Conservation (phyloP, 2,329 filamentous ascomycete genomes). For the Venturia nashicola region DNA sequence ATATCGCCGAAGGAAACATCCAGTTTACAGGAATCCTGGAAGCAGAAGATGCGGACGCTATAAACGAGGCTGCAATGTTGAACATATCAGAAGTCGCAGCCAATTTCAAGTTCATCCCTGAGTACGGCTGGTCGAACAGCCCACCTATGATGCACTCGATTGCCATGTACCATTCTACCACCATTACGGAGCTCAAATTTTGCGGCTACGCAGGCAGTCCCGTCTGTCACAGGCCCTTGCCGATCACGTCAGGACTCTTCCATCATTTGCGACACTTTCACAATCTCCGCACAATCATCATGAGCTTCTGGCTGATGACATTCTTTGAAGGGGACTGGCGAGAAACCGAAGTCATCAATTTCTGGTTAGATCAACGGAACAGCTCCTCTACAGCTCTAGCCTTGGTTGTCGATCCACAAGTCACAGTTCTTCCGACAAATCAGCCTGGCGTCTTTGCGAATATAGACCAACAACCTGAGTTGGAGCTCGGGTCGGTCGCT, state of each 20-base stretch:
- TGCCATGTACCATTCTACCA: slow-evolving; percentile 27
- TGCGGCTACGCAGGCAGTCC: slow-evolving; percentile 34
- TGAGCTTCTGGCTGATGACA: slow-evolving; percentile 30
- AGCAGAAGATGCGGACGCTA: slow-evolving; percentile 19
- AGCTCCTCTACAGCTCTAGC: slow-evolving; percentile 26
- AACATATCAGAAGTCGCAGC: slow-evolving; percentile 14
- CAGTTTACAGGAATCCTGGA: slow-evolving; percentile 17
- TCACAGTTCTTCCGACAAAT: neutral
- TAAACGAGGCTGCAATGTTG: slow-evolving; percentile 16
- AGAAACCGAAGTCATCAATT: slow-evolving; percentile 14
- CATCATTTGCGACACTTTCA: slow-evolving; percentile 29
- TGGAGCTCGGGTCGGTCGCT: neutral
- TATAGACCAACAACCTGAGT: neutral
- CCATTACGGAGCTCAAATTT: slow-evolving; percentile 33
- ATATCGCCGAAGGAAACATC: slow-evolving; percentile 17
- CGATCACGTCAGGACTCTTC: slow-evolving; percentile 27
- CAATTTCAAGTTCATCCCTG: slow-evolving; percentile 11
- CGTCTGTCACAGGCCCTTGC: slow-evolving; percentile 24
- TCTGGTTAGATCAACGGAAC: slow-evolving; percentile 30
- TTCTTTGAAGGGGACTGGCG: slow-evolving; percentile 5
- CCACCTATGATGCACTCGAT: slow-evolving; percentile 30
- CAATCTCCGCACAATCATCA: slow-evolving; percentile 27
- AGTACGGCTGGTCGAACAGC: slow-evolving; percentile 28
- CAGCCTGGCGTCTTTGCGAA: neutral
- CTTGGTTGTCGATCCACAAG: neutral